These are phyloP conservation scores for Oligophagozyma castellii DNA, from an alignment of 1,139 yeast species.

Conservation along the genomic window DNA sequence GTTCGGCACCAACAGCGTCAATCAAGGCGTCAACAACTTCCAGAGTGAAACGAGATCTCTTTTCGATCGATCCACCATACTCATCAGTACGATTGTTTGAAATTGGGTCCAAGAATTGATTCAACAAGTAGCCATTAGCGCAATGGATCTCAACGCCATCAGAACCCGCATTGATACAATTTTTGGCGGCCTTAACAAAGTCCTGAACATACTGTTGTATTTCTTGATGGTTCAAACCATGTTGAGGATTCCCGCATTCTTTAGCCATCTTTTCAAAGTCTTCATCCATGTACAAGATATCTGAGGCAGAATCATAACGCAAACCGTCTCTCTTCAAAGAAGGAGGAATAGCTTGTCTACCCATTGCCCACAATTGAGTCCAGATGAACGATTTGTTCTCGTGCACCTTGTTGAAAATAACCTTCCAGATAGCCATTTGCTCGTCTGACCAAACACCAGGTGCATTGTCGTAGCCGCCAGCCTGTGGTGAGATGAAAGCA, in stretches of 20 bases:
- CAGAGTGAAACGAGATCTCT: conserved; percentile 43
- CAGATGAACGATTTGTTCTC: conserved; percentile 37
- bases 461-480: conserved; percentile 31
- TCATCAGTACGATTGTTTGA: conserved; percentile 50
- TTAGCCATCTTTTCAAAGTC: conserved; percentile 24
- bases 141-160: conserved; percentile 57
- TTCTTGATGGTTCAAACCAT: conserved; percentile 27
- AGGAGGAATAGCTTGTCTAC: conserved; percentile 37
- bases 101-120: conserved; percentile 40
- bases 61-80: conserved; percentile 57
- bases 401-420: conserved; percentile 38
- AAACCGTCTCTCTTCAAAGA: conserved; percentile 28
- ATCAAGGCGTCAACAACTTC: conserved; percentile 42
- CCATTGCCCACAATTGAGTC: conserved; percentile 49
- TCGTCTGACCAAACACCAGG: conserved; percentile 42
- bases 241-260: conserved; percentile 23
- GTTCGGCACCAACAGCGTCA: conserved; percentile 39
- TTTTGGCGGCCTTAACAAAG: conserved; percentile 28
- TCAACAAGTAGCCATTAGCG: conserved; percentile 60
- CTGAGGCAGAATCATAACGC: conserved; percentile 26
- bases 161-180: conserved; percentile 38
- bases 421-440: conserved; percentile 40
- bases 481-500: conserved; percentile 23
- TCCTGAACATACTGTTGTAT: conserved; percentile 26
- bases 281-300: conserved; percentile 25